Conservation (phyloP, 2,329 filamentous ascomycete genomes). For the Emericellopsis cladophorae region DNA sequence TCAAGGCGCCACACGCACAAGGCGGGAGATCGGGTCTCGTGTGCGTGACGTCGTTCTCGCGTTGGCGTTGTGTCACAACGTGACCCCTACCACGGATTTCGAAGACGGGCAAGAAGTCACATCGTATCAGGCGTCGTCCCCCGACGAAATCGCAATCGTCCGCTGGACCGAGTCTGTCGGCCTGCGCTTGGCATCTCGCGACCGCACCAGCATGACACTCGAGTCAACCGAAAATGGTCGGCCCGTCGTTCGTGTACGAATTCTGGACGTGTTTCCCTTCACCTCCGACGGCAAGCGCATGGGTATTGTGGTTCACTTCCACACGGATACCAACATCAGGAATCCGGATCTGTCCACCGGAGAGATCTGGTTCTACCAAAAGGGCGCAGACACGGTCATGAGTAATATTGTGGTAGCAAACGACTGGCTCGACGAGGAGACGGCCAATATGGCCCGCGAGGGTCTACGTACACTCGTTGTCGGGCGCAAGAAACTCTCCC, state of each 20-base stretch:
- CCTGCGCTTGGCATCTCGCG: constrained; percentile 69
- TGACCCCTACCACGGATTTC: constrained; percentile 73
- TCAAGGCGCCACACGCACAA: constrained; percentile 61
- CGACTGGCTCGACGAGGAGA: constrained; percentile 98
- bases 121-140: constrained; percentile 91
- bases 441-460: constrained; percentile 98
- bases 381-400: constrained; percentile 98
- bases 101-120: constrained; percentile 65
- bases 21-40: constrained; percentile 84
- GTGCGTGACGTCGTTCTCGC: constrained; percentile 90
- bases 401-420: constrained; percentile 87
- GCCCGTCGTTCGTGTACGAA: constrained; percentile 69
- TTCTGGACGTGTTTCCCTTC: constrained; percentile 92
- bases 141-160: constrained; percentile 96
- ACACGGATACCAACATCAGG: constrained; percentile 37
- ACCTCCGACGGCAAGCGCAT: constrained; percentile 97
- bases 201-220: constrained; percentile 74
- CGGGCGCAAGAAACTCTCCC: constrained; percentile 75
- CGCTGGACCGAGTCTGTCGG: constrained; percentile 91
- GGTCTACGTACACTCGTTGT: constrained; percentile 88
- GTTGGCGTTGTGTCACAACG: constrained; percentile 89
- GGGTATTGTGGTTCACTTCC: constrained; percentile 90
- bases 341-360: constrained; percentile 41
- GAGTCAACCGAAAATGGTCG: constrained; percentile 64
- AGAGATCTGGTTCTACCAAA: constrained; percentile 98